Evolutionary conservation across 352 stramenopile genomes (phyloP).

Genomic region (Halophytophthora polymorphica): DNA sequence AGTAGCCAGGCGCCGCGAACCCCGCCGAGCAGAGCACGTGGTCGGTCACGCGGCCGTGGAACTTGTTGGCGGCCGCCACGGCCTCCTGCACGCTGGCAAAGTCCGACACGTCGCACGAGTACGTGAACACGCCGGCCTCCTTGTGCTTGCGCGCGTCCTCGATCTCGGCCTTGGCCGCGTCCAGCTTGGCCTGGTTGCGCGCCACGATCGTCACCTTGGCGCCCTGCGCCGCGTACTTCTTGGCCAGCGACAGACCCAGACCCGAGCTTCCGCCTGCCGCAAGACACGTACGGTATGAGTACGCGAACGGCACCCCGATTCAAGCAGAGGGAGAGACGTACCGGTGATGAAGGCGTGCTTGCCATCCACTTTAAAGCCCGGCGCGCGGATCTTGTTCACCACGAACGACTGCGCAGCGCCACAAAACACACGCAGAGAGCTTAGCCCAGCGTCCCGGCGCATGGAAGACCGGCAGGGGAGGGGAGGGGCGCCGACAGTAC

Average conservation of each 20-base stretch:
- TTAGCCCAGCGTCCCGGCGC: neutral
- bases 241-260: slow-evolving; percentile 63
- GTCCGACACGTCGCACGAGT: slow-evolving; percentile 73
- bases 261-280: slow-evolving; percentile 49
- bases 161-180: slow-evolving; percentile 62
- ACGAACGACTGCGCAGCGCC: slow-evolving; percentile 44
- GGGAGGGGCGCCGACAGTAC: slow-evolving; percentile 15
- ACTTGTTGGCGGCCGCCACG: slow-evolving; percentile 61
- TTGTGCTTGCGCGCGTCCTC: slow-evolving; percentile 34
- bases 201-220: slow-evolving; percentile 77
- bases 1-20: slow-evolving; percentile 58
- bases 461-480: neutral
- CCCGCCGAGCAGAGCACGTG: slow-evolving; percentile 73
- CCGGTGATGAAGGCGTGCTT: slow-evolving; percentile 81
- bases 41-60: slow-evolving; percentile 64
- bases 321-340: slow-evolving; percentile 2
- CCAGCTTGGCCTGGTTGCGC: slow-evolving; percentile 53
- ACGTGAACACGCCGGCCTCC: slow-evolving; percentile 48
- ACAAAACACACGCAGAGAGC: slow-evolving; percentile 5
- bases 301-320: neutral
- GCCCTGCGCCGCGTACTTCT: slow-evolving; percentile 63
- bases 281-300: too few species aligned
- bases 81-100: slow-evolving; percentile 55
- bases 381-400: slow-evolving; percentile 53
- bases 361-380: slow-evolving; percentile 69